Base-by-base conservation (phyloP, 2,329 filamentous ascomycete genomes). In the Botrytis squamosa region DNA sequence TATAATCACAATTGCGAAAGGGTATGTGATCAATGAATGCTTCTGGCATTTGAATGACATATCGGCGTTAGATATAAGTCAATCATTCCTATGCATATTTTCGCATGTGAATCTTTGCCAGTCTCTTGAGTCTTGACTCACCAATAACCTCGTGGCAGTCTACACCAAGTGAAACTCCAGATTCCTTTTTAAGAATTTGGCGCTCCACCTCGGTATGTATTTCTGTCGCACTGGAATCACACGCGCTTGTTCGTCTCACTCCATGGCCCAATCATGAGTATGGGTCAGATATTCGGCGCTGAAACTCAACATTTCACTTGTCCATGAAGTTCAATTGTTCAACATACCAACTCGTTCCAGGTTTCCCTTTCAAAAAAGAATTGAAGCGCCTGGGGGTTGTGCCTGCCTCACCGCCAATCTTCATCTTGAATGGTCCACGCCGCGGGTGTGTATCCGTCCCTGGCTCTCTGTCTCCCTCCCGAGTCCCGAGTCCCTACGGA, bases 121-220 rank as follows among this genome's bases (percentile, higher is more conserved):
- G 46, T 40, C 46, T 29, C 44, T 68, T 36, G 42, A 20, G 36
- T 29, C 44, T 68, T 36, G 42, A 25, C 52, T 70, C 62, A 59
- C 73, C 70, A 75, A 76, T 75, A 49, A 60, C 42, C 73, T 71
- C 66, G 73, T 75, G 70, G 69, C 69, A 75, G 71, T 66, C 55
- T 68, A 71, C 42, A 67, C 63, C 57, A 73, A 60, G 49, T 76
- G 75, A 76, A 76, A 76, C 74, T 63, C 29, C 59, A 42, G 25
- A 7, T 46, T 40, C 60, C 70, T 49, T 42, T 71, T 65, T 33
- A 16, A 64, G 42, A 55, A 10, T 40, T 40, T 46, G 59, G n/a
- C 62, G 60, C 60, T 65, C 60, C 70, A 44, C 33, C 44, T 55
- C 25, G 70, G 46, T 25, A 72, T 72, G 44, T 42, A 66, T 29